Evolutionary conservation across 306 rosid species (phyloP), one percentile per base, ranked within the genome.

Genomic region (Dalbergia cochinchinensis): DNA sequence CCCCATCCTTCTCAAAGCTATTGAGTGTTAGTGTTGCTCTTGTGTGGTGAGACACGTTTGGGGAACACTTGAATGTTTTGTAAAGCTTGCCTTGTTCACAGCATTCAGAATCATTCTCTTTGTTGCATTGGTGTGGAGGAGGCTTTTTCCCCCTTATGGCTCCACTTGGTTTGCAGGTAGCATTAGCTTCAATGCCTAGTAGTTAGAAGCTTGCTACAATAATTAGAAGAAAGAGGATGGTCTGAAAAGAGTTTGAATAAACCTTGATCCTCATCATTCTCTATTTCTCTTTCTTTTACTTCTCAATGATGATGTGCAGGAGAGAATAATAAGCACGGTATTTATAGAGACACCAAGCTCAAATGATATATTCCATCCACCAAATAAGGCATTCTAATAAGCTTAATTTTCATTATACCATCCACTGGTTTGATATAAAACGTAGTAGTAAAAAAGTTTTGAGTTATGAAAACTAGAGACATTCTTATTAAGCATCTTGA

Each of bases 21-120:
- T 86, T 89, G 0, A 87, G 63, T 3, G 94, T 91, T 64, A 89
- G 72, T 0, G 6, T 34, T 14, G 92, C 96, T 13, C 71, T 77
- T 1, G 84, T 89, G 42, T 19, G 64, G 5, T 16, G 12, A 0
- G 80, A 37, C 13, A 87, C 83, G 0, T 47, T 42, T 0, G 89
- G 89, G 0, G 91, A 91, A 69, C 91, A 83, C 0, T 67, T 62
- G 79, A 33, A 85, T 26, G 78, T 59, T 4, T 37, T 34, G 78
- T 76, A 77, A 9, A 5, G 0, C 22, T 26, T 5, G 15, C 78
- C 82, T 4, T 15, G 16, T 11, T 31, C 2, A 19, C 85, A 76
- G 48, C 85, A 76, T 1, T 54, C 26, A 7, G 79, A 53, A 13
- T 14, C 5, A 11, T 69, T 69, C n/a, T 61, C 67, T 26, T 9